Evolutionary conservation across 768 basidiomycete species (phyloP).

Genomic region (Tulasnella sp.): DNA sequence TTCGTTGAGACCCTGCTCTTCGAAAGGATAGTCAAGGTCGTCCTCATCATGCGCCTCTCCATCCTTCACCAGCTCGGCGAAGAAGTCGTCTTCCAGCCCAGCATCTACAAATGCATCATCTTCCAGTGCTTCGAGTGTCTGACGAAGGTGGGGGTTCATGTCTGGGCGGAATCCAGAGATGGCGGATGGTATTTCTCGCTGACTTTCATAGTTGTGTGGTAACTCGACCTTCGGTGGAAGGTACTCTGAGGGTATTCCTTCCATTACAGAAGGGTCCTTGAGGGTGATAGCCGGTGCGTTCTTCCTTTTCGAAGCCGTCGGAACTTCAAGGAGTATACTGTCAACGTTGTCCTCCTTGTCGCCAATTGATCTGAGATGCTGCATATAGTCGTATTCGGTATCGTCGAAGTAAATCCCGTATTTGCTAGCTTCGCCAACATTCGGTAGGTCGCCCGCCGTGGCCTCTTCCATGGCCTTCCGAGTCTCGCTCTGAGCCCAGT

Average conservation of each 20-base stretch:
- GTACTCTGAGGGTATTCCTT: constrained; percentile 51
- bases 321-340: constrained; percentile 75
- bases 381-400: constrained; percentile 96
- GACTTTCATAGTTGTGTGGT: constrained; percentile 55
- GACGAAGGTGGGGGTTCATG: constrained; percentile 93
- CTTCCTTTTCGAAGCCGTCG: constrained; percentile 38
- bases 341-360: constrained; percentile 76
- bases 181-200: constrained; percentile 73
- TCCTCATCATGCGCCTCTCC: constrained; percentile 66
- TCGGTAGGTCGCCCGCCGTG: constrained; percentile 37
- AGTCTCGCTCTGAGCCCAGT: not conserved
- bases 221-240: constrained; percentile 71
- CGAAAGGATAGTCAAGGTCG: constrained; percentile 61
- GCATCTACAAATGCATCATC: constrained; percentile 93
- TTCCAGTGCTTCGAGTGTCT: constrained; percentile 88
- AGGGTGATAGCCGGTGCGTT: constrained; percentile 43
- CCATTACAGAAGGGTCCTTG: constrained; percentile 12
- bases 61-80: constrained; percentile 61
- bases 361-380: constrained; percentile 81
- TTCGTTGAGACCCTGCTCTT: constrained; percentile 47
- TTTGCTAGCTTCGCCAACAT: constrained; percentile 78
- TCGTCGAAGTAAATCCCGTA: constrained; percentile 96
- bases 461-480: not conserved
- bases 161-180: constrained; percentile 89
- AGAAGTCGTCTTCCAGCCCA: constrained; percentile 68